Evolutionary conservation across 768 basidiomycete species (phyloP).

Genomic region (Tylopilus sp.): DNA sequence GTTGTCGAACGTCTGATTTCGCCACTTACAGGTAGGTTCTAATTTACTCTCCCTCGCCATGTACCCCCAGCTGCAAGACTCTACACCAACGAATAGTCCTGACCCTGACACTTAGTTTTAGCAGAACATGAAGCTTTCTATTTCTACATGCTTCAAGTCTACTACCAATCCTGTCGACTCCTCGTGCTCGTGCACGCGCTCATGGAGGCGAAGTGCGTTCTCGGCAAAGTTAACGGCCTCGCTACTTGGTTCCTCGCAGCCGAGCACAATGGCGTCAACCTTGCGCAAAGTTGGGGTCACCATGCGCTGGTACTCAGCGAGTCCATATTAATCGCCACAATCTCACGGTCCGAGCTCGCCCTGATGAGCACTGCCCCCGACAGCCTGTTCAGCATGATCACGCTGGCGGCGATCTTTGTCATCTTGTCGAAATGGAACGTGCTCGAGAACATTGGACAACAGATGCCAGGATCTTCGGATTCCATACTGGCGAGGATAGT

Average conservation of each 20-base stretch:
- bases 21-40: slow-evolving; percentile 36
- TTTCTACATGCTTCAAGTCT: slow-evolving; percentile 39
- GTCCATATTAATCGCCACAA: slow-evolving; percentile 32
- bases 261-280: slow-evolving; percentile 33
- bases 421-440: slow-evolving; percentile 43
- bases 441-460: slow-evolving; percentile 31
- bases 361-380: slow-evolving; percentile 43
- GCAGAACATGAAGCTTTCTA: slow-evolving; percentile 42
- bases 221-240: slow-evolving; percentile 15
- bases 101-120: slow-evolving; percentile 35
- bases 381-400: slow-evolving; percentile 39
- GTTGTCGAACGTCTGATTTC: slow-evolving; percentile 35
- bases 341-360: slow-evolving; percentile 32
- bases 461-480: slow-evolving; percentile 38
- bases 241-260: slow-evolving; percentile 33
- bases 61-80: background rate
- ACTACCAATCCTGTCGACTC: slow-evolving; percentile 41
- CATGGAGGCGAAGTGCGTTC: slow-evolving; percentile 22
- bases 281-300: slow-evolving; percentile 36
- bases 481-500: slow-evolving; percentile 33
- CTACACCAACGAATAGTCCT: slow-evolving; percentile 10
- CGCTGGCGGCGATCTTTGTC: slow-evolving; percentile 42
- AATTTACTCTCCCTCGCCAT: background rate
- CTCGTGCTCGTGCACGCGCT: slow-evolving; percentile 37
- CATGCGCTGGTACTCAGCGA: slow-evolving; percentile 39